These are phyloP conservation scores for Phytomonas francai DNA, from an alignment of 208 protist species.

Conservation along the genomic window DNA sequence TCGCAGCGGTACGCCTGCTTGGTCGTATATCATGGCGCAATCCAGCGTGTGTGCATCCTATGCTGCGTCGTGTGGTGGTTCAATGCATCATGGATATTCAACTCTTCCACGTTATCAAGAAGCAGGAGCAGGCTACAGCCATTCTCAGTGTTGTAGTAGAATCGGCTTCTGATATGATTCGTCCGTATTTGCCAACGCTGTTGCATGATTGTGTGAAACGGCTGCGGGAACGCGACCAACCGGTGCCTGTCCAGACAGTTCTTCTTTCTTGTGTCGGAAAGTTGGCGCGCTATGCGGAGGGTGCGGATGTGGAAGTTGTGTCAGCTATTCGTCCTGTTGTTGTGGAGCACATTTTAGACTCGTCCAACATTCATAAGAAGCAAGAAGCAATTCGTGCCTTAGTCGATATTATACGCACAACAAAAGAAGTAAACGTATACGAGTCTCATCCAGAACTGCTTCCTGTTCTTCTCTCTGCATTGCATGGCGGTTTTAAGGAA, in stretches of 20 bases:
- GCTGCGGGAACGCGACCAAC: conserved; percentile 44
- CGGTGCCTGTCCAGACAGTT: conserved; percentile 48
- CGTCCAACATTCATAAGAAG: conserved; percentile 75
- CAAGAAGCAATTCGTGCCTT: conserved; percentile 78
- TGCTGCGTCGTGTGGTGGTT: conserved; percentile 77
- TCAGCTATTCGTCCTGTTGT: conserved; percentile 57
- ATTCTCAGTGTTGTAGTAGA: conserved; percentile 77
- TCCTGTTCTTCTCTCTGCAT: conserved; percentile 61
- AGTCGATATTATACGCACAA: conserved; percentile 82
- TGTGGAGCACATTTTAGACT: conserved; percentile 75
- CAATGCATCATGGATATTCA: conserved; percentile 80
- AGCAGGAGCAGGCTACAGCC: conserved; percentile 68
- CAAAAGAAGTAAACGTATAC: conserved; percentile 78
- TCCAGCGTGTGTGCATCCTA: conserved; percentile 69
- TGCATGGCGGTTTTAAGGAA: conserved; percentile 86
- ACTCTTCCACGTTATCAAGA: conserved; percentile 69
- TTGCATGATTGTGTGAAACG: conserved; percentile 59
- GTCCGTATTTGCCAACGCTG: conserved; percentile 75
- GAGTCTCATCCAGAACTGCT: conserved; percentile 70
- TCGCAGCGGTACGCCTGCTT: conserved; percentile 72
- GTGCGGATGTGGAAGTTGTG: conserved; percentile 62
- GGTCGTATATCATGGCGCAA: conserved; percentile 75
- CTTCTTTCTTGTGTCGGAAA: conserved; percentile 79
- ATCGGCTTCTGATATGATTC: conserved; percentile 64
- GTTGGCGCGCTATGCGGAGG: conserved; percentile 73